Evolutionary conservation across 495 filamentous ascomycete genomes (phyloP).

Genomic region (Parachaetomium inaequale): DNA sequence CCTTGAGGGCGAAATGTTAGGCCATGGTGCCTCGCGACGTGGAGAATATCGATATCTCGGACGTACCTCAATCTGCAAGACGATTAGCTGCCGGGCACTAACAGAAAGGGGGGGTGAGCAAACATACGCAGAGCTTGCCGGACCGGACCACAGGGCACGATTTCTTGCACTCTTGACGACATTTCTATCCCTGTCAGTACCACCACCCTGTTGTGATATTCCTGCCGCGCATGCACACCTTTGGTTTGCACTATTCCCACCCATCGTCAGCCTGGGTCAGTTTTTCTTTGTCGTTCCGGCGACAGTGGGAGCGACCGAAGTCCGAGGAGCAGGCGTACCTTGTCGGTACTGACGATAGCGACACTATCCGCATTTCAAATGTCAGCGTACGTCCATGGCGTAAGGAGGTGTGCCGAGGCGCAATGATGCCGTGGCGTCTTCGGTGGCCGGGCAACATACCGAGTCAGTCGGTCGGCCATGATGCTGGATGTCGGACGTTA

Average conservation of each 20-base stretch:
- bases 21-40: background rate
- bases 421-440: no score
- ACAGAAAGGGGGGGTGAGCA: no score
- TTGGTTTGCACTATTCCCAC: constrained; percentile 80
- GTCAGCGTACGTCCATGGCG: constrained; percentile 12
- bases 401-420: no score
- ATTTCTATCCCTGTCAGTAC: constrained; percentile 31
- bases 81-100: constrained; percentile 4
- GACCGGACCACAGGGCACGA: constrained; percentile 95
- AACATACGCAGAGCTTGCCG: constrained; percentile 74
- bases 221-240: constrained; percentile 51
- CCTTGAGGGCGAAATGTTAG: constrained; percentile 56
- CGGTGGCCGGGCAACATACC: constrained; percentile 22
- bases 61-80: constrained; percentile 20
- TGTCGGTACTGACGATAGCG: constrained; percentile 95
- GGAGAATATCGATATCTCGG: background rate
- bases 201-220: no score
- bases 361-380: constrained; percentile 61
- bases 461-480: constrained; percentile 43
- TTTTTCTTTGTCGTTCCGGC: constrained; percentile 1
- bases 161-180: constrained; percentile 96
- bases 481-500: background rate
- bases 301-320: background rate
- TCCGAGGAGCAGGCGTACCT: constrained; percentile 54
- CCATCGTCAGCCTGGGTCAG: constrained; percentile 17